Conservation (phyloP, 768 basidiomycete genomes). For the Paxillus ammoniavirescens region DNA sequence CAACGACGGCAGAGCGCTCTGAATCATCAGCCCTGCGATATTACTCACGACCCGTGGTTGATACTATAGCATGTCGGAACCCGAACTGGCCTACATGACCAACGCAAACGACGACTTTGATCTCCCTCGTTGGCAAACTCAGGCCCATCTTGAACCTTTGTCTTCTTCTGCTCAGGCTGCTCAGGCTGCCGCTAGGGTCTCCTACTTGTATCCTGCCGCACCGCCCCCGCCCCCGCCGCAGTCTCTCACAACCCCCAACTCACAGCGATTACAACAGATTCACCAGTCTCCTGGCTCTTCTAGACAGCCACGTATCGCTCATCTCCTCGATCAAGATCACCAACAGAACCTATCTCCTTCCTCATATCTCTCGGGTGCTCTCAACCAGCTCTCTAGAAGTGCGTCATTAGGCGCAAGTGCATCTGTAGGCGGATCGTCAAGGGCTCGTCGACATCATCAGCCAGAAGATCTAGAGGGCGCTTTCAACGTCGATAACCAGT, state of each 20-base stretch:
- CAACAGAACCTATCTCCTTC: slow-evolving; percentile 44
- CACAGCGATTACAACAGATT: slow-evolving; percentile 48
- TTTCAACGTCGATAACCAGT: slow-evolving; percentile 36
- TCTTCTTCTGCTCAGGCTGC: slow-evolving; percentile 64
- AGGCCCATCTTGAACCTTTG: slow-evolving; percentile 42
- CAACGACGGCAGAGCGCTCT: background rate
- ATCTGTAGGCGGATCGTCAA: slow-evolving; percentile 40
- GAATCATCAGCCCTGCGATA: background rate
- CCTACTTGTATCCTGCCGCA: slow-evolving; percentile 48
- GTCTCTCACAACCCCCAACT: slow-evolving; percentile 35
- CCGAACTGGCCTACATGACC: slow-evolving; percentile 72
- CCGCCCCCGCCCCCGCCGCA: slow-evolving; percentile 49
- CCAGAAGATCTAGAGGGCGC: slow-evolving; percentile 66
- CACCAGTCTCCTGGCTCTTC: slow-evolving; percentile 46
- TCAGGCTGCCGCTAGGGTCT: slow-evolving; percentile 43
- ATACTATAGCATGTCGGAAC: slow-evolving; percentile 60
- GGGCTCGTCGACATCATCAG: slow-evolving; percentile 63
- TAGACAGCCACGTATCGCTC: slow-evolving; percentile 62
- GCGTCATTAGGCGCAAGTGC: slow-evolving; percentile 57
- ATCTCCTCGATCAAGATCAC: slow-evolving; percentile 66
- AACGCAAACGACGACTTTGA: slow-evolving; percentile 82
- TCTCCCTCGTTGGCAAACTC: slow-evolving; percentile 56
- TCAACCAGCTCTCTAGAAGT: slow-evolving; percentile 61
- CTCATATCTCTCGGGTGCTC: slow-evolving; percentile 49
- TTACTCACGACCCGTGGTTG: background rate